Conservation (phyloP, 2,329 filamentous ascomycete species). For the Torrubiella hemipterigena region DNA sequence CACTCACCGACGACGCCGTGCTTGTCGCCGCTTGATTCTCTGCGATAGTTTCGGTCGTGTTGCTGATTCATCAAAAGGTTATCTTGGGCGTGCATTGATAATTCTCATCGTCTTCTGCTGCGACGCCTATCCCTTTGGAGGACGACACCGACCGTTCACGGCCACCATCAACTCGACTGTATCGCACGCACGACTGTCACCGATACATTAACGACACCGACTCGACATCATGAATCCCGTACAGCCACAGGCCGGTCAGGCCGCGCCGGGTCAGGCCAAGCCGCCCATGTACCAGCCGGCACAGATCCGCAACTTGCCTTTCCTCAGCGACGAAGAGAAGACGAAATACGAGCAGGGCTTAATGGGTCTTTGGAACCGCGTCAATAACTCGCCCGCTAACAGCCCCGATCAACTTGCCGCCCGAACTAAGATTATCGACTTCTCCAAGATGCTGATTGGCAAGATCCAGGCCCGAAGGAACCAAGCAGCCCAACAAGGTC, state of each 20-base stretch:
- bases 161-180: too few relatives aligned
- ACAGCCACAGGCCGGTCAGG: constrained; percentile 13
- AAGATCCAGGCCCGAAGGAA: constrained; percentile 34
- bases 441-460: constrained; percentile 42
- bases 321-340: constrained; percentile 43
- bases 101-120: too few relatives aligned
- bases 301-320: constrained; percentile 36
- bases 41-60: too few relatives aligned
- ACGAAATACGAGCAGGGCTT: constrained; percentile 47
- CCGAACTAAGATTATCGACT: constrained; percentile 46
- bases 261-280: constrained; percentile 12
- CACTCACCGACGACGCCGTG: not conserved
- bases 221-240: constrained; percentile 13
- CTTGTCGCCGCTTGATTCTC: too few relatives aligned
- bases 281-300: constrained; percentile 36
- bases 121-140: too few relatives aligned
- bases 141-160: too few relatives aligned
- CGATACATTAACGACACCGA: not conserved
- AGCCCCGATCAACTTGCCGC: constrained; percentile 37
- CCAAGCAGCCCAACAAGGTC: constrained; percentile 20
- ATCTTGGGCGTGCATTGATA: too few relatives aligned
- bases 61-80: too few relatives aligned
- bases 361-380: constrained; percentile 38
- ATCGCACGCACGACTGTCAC: not conserved
- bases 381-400: constrained; percentile 33